These are phyloP conservation scores for Sabuloglossum arenarium DNA, from an alignment of 495 filamentous ascomycete genomes.

Conservation along the genomic window DNA sequence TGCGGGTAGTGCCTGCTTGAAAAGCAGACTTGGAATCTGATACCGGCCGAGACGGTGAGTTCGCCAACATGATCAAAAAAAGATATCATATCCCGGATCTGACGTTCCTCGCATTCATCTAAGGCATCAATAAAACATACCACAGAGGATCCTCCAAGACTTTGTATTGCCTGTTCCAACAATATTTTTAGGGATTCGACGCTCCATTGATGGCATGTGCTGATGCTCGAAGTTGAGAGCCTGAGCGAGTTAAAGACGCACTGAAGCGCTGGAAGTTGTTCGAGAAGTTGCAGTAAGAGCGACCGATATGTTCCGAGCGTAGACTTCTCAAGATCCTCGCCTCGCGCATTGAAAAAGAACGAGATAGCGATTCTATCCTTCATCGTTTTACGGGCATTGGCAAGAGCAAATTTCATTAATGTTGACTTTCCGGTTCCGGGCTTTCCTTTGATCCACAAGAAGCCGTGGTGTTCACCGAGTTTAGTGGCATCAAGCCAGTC, in stretches of 20 bases:
- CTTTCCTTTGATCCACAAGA: conserved; percentile 38
- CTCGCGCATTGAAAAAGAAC: conserved; percentile 33
- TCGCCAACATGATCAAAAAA: conserved; percentile 17
- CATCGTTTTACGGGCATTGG: conserved; percentile 6
- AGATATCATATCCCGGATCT: conserved; percentile 18
- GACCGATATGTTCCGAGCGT: conserved; percentile 34
- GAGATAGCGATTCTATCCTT: conserved; percentile 15
- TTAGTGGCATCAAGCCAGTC: conserved; percentile 24
- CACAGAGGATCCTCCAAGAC: conserved; percentile 10
- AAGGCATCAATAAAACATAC: conserved; percentile 23
- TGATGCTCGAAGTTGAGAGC: background rate
- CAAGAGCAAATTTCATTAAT: conserved; percentile 26
- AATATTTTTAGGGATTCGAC: conserved; percentile 14
- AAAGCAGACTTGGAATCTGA: conserved; percentile 13
- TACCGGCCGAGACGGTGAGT: background rate
- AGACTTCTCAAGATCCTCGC: conserved; percentile 27
- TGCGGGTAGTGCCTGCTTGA: conserved; percentile 19
- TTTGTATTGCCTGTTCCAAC: conserved; percentile 13
- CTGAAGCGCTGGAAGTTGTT: conserved; percentile 12
- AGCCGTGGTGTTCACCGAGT: conserved; percentile 22
- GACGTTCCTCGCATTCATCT: conserved; percentile 20
- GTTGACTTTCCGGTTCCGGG: conserved; percentile 36
- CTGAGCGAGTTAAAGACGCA: conserved; percentile 4
- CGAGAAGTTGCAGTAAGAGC: conserved; percentile 19
- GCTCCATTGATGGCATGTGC: conserved; percentile 8